These are phyloP conservation scores for Durotheca rogersii DNA, from an alignment of 495 filamentous ascomycete genomes.

Conservation along the genomic window DNA sequence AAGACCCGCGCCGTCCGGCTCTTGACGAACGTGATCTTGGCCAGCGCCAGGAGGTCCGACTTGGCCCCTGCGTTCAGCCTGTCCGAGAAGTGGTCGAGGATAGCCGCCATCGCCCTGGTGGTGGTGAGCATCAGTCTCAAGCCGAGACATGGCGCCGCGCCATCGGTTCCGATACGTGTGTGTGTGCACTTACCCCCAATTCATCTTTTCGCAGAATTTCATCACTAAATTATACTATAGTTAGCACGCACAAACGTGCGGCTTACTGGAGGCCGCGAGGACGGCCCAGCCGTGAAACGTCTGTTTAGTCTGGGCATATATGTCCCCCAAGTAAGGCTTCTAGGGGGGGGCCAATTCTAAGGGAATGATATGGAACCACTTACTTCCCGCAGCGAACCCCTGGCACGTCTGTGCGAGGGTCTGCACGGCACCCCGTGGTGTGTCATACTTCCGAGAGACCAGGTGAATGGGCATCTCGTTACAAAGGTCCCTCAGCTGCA, in stretches of 20 bases:
- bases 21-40: constrained; percentile 76
- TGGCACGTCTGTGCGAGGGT: constrained; percentile 72
- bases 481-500: constrained; percentile 79
- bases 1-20: constrained; percentile 74
- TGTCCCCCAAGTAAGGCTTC: not conserved
- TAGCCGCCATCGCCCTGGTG: constrained; percentile 62
- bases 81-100: constrained; percentile 75
- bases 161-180: not conserved
- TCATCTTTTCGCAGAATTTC: constrained; percentile 67
- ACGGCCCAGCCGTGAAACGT: not conserved
- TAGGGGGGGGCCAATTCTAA: constrained; percentile 1
- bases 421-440: constrained; percentile 70
- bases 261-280: not conserved
- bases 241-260: constrained; percentile 20
- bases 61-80: constrained; percentile 72
- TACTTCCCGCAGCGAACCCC: constrained; percentile 71
- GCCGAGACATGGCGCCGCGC: not conserved
- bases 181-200: constrained; percentile 53
- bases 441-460: constrained; percentile 69
- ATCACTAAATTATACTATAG: constrained; percentile 57
- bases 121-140: constrained; percentile 6
- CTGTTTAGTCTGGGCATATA: too few relatives aligned
- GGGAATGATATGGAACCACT: constrained; percentile 23
- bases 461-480: constrained; percentile 72
- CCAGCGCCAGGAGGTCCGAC: constrained; percentile 70